Base-by-base conservation (phyloP, 495 filamentous ascomycete genomes). In the Baudoinia panamericana region DNA sequence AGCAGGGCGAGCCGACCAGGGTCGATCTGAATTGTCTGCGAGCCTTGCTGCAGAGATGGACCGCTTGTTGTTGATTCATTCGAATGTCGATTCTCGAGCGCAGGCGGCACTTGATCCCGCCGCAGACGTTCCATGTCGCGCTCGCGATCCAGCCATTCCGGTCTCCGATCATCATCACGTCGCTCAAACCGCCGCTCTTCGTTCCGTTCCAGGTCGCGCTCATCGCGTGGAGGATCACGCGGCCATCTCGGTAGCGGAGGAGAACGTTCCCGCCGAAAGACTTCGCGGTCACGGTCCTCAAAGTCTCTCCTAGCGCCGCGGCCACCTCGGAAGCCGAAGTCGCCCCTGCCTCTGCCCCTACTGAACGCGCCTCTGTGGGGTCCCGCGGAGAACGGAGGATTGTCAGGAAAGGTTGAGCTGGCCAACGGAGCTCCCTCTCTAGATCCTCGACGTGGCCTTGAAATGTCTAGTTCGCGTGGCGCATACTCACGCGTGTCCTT, bases 401-500 rank as follows among this genome's bases (percentile, higher is more conserved):
- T 66, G 51, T 92, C 82, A 0, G 77, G 78, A 15, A 71, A 71
- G 10, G 70, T 74, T 0, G 82, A 84, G 0, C 75, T 73, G 6
- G 75, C 75, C 0, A 82, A 84, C 6, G 76, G 59, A 17, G 82
- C 71, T 0, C 73, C 74, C 39, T 78, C 75, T 19, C 71, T 54
- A 8, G 72, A 75, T 42, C 69, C 71, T 25, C 72, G 66, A 34
- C 74, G 66, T 51, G 67, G 67, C 18, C 75, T 64, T 39, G 34
- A 35, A 18, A 57, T 56, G 34, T 68, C 63, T 18, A 59, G 22
- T 19, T 66, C 63, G 32, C 61, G 54, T 11, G 60, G 51, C 21
- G 50, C 41, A 23, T 57, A 48, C 32, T 66, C 62, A 5, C 61
- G 48, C 6, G 34, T 26, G 22, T 65, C 62, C 33, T 45, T 45